Base-by-base conservation (phyloP, 208 protist species). In the Strigomonas galati region DNA sequence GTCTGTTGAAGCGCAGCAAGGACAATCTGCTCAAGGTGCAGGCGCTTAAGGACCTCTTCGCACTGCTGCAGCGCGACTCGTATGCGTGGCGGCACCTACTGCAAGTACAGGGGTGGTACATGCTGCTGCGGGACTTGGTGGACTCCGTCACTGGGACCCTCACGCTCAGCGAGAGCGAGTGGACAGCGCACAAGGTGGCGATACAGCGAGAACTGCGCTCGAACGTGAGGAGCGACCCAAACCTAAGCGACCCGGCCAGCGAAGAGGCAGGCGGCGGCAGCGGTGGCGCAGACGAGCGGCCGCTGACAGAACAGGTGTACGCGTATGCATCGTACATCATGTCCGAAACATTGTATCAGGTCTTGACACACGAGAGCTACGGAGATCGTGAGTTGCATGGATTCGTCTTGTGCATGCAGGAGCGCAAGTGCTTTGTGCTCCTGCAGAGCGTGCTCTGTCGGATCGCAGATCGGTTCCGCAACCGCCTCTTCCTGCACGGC, bases 21-120 rank as follows among this genome's bases (percentile, higher is more conserved):
- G 69, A 85, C 26, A 56, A 67, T 23, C 58, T 49, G 28, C 68
- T 92, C 37, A 85, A 81, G 63, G 65, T 40, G 5, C 74, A 71
- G 46, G 78, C 79, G 0, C 66, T 93, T 35, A 64, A 58, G 0
- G 91, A 96, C 62, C 51, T 91, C 51, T 68, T 71, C 9, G 62
- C 67, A 23, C 69, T 93, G 14, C 71, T 92, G 23, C 68, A 83
- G 61, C 70, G 73, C 52, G 83, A 93, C 57, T 26, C 76, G 19
- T 65, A 79, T 46, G 82, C 84, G 30, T 89, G 85, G 81, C 81
- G 78, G 49, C 69, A 73, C 9, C 55, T 96, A 9, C 67, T 89
- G 28, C 72, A 73, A 0, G 67, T 91, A 19, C 74, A 68, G 6
- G 84, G 81, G 9, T 95, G 89, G 87, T 90, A 91, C 66, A 74